phyloP scores from a whole-genome alignment of 257 asterid species.

The Scutellaria minor region DNA sequence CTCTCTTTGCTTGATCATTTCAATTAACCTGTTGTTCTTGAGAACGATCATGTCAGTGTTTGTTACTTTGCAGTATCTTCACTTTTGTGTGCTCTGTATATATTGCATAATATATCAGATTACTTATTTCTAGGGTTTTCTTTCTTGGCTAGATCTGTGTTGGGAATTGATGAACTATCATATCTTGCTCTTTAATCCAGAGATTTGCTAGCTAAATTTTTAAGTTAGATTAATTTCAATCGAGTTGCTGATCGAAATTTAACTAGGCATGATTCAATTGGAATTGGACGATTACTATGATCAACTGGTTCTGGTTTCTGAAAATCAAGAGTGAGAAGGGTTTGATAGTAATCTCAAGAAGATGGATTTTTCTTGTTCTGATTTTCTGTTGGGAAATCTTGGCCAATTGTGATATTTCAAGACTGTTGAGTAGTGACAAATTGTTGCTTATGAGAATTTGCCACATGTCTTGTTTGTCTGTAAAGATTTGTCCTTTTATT shows the following conservation, averaged over 20 bases:
- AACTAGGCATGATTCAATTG: not conserved
- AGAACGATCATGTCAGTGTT: not conserved
- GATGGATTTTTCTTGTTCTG: not conserved
- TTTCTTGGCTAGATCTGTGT: not conserved
- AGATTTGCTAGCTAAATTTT: not conserved
- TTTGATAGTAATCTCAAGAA: not conserved
- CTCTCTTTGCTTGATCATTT: not conserved
- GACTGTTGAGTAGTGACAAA: too few relatives aligned
- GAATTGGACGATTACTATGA: not conserved
- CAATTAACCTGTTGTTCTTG: not conserved
- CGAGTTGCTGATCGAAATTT: not conserved
- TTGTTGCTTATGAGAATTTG: too few relatives aligned
- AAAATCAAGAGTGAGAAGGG: not conserved
- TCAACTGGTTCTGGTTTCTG: conserved; percentile 16
- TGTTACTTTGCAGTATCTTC: not conserved
- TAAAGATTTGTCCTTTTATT: too few relatives aligned
- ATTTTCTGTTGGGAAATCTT: too few relatives aligned
- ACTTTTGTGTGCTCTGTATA: not conserved
- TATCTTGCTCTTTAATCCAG: not conserved
- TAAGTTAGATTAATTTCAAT: not conserved
- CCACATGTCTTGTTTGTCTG: too few relatives aligned
- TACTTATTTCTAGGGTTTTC: not conserved
- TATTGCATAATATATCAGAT: not conserved
- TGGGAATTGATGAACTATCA: not conserved
- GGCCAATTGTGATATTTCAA: too few relatives aligned